Evolutionary conservation across 1,139 yeast species (phyloP).

Genomic region (Pichia sp.): DNA sequence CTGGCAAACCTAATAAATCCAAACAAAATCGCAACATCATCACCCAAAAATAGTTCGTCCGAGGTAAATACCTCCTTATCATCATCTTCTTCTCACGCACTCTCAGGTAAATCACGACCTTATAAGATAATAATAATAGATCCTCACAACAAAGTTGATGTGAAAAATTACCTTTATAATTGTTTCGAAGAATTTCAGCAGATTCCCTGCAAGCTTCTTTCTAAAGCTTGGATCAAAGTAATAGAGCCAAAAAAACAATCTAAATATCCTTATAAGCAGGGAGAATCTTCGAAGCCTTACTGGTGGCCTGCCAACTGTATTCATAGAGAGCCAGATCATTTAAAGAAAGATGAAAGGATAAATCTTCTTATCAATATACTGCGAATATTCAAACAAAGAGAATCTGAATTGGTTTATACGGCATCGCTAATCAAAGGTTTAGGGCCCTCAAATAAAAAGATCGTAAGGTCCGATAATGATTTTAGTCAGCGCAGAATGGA

Average conservation of each 20-base stretch:
- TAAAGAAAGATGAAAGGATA: constrained; percentile 54
- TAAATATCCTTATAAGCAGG: constrained; percentile 55
- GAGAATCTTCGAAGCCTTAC: constrained; percentile 45
- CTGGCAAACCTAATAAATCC: constrained; percentile 11
- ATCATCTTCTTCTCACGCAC: background rate
- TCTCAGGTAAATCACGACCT: background rate
- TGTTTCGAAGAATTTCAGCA: constrained; percentile 44
- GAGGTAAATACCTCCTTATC: constrained; percentile 2
- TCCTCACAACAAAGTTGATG: constrained; percentile 21
- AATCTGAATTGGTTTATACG: constrained; percentile 21
- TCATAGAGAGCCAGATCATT: constrained; percentile 73
- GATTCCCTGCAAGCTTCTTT: constrained; percentile 53
- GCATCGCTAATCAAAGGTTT: constrained; percentile 25
- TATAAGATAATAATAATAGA: constrained; percentile 19
- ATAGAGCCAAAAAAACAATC: constrained; percentile 69
- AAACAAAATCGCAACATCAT: constrained; percentile 6
- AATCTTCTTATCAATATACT: constrained; percentile 42
- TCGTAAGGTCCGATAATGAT: constrained; percentile 14
- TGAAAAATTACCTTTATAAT: constrained; percentile 27
- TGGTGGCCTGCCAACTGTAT: constrained; percentile 69
- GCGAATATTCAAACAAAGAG: constrained; percentile 21
- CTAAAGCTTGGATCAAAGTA: constrained; percentile 63
- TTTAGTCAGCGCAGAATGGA: constrained; percentile 22
- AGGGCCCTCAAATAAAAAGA: constrained; percentile 14
- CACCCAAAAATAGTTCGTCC: constrained; percentile 5